These are phyloP conservation scores for Solanum chmielewskii DNA, from an alignment of 257 asterid species.

Conservation along the genomic window DNA sequence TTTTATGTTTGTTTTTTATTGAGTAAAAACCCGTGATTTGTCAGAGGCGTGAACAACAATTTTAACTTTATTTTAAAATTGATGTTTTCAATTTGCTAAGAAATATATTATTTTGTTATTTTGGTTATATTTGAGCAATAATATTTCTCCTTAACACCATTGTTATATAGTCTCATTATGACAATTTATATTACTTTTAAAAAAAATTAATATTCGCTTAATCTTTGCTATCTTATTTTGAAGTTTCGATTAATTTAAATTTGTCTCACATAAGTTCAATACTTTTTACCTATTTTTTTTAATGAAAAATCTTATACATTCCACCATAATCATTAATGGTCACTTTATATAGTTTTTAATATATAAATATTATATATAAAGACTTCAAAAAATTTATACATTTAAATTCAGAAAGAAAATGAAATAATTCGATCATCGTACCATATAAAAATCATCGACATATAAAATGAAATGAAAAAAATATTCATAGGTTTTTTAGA, in stretches of 20 bases:
- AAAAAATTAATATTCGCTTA: too few relatives aligned
- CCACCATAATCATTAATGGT: not conserved
- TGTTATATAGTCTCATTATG: not conserved
- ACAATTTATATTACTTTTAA: not conserved
- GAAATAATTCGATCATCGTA: not conserved
- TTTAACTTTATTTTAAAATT: too few relatives aligned
- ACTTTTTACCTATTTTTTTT: not conserved
- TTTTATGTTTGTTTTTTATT: not conserved
- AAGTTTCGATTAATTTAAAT: not conserved
- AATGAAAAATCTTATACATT: not conserved
- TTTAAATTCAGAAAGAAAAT: not conserved
- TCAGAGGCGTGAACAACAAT: not conserved
- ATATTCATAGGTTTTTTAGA: not conserved
- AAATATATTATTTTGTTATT: not conserved
- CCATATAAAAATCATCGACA: not conserved
- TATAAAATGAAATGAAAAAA: not conserved
- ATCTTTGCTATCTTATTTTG: too few relatives aligned
- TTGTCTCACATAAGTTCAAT: fast-evolving
- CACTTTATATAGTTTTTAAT: not conserved
- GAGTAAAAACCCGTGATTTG: not conserved
- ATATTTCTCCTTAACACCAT: not conserved
- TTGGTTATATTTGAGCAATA: not conserved
- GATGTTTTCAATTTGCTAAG: not conserved
- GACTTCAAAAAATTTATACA: not conserved
- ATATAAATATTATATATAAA: not conserved